These are phyloP conservation scores for Candida freyschussii DNA, from an alignment of 1,139 yeast species.

Conservation along the genomic window DNA sequence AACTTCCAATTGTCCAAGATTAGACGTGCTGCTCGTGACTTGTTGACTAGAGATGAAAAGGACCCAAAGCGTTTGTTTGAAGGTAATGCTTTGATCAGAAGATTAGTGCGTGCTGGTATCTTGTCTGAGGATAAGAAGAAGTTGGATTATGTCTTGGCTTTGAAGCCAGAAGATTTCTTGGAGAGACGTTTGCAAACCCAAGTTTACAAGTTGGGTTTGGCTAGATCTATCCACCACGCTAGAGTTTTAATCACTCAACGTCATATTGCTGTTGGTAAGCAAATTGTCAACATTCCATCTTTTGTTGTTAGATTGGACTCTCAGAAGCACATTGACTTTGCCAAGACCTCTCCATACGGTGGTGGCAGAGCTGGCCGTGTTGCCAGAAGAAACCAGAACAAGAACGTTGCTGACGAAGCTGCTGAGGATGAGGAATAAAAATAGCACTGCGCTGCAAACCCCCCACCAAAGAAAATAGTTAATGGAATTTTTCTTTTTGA, in stretches of 20 bases:
- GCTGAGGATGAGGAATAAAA: constrained; percentile 61
- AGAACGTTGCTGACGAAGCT: constrained; percentile 47
- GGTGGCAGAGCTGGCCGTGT: constrained; percentile 99
- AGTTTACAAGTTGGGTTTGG: constrained; percentile 99
- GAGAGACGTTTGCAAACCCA: constrained; percentile 99
- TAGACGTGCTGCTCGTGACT: constrained; percentile 99
- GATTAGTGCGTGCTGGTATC: constrained; percentile 98
- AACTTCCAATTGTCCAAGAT: constrained; percentile 98
- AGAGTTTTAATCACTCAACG: constrained; percentile 98
- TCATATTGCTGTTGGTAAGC: constrained; percentile 99
- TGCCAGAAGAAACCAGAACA: constrained; percentile 83
- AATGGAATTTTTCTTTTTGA: constrained; percentile 8
- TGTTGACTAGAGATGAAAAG: constrained; percentile 99
- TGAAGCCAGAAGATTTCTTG: constrained; percentile 97
- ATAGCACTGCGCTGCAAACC: constrained; percentile 4
- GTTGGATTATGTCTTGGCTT: constrained; percentile 99
- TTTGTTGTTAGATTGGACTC: constrained; percentile 99
- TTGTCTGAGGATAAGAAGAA: constrained; percentile 99
- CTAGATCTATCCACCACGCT: constrained; percentile 99
- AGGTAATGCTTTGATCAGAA: constrained; percentile 99
- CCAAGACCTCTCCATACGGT: constrained; percentile 99
- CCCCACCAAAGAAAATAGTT: constrained; percentile 1
- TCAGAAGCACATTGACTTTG: constrained; percentile 99
- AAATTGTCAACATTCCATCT: constrained; percentile 97
- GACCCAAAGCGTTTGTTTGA: constrained; percentile 99